Evolutionary conservation across 2,329 filamentous ascomycete species (phyloP), one percentile per base, ranked within the genome.

Genomic region (Aspergillus quadricinctus): DNA sequence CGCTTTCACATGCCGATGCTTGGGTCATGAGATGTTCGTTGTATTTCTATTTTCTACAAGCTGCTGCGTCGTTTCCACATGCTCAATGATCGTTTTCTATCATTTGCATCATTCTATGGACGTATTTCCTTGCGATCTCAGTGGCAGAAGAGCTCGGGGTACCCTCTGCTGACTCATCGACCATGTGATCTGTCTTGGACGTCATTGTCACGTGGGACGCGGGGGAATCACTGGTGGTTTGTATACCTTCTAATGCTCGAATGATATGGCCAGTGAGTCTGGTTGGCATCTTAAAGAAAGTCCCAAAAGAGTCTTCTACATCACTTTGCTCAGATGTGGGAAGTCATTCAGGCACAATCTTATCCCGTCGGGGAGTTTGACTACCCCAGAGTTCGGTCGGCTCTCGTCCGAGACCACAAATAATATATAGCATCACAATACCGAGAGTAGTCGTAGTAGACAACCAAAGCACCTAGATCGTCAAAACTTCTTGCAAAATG

Each of bases 1-100:
- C 3, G 48, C 46, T 57, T 68, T 72, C 70, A 72, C 69, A 72
- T 72, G 70, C 70, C 69, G 69, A 67, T 55, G 21, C 48, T 28
- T 14, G 4, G 23, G n/a, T 46, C 25, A 27, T 52, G 48, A 48
- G 49, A 50, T 52, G 49, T 50, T 48, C 5, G 21, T 19, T 11
- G 3, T 35, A 1, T 43, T 43, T 43, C n/a, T 21, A 43, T 21
- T 35, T 17, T 35, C 31, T 35, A 17, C 31, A 17, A 35, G 14
- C 31, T 35, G 14, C 14, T 37, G 5, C 40, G 6, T 43, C 10
- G 8, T 21, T 21, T 43, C 21, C 43, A 46, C 21, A 46, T 46
- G 43, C 43, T 25, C 11, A 23, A 23, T 46, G 23, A 21, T 14
- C 21, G 41, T 45, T 45, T 37, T 8, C 14, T 37, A 37, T 27